These are phyloP conservation scores for Apiospora rasikravindrae DNA, from an alignment of 2,329 filamentous ascomycete species.

Conservation along the genomic window DNA sequence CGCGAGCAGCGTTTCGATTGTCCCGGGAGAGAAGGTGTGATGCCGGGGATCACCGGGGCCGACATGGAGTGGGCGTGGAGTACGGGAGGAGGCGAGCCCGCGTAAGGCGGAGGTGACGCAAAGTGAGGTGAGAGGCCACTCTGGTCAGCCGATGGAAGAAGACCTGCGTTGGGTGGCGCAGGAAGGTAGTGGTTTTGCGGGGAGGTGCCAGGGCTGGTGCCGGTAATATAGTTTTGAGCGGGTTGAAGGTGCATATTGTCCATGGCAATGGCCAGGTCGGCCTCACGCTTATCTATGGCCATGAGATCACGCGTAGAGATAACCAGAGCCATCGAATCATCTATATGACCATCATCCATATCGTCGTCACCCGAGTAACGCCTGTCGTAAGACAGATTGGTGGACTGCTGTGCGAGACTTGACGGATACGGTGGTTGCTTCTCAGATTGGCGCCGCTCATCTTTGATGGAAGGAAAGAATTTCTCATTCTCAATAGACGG, in stretches of 20 bases:
- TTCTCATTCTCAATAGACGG: slow-evolving; percentile 47
- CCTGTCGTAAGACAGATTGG: slow-evolving; percentile 41
- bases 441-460: slow-evolving; percentile 43
- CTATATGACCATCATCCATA: slow-evolving; percentile 36
- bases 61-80: slow-evolving; percentile 34
- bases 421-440: slow-evolving; percentile 30
- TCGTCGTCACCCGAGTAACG: slow-evolving; percentile 45
- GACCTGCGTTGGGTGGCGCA: slow-evolving; percentile 40
- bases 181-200: slow-evolving; percentile 40
- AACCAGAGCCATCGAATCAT: slow-evolving; percentile 47
- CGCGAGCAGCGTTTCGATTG: slow-evolving; percentile 38
- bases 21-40: background rate
- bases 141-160: slow-evolving; percentile 31
- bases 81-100: slow-evolving; percentile 37
- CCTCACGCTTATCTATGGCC: slow-evolving; percentile 45
- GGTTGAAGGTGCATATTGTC: slow-evolving; percentile 48
- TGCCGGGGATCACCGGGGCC: slow-evolving; percentile 30
- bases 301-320: slow-evolving; percentile 62
- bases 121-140: slow-evolving; percentile 48
- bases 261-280: slow-evolving; percentile 50
- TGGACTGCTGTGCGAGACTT: slow-evolving; percentile 29
- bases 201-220: slow-evolving; percentile 39
- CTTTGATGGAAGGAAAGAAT: slow-evolving; percentile 46
- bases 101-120: slow-evolving; percentile 43
- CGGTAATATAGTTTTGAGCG: slow-evolving; percentile 41